Evolutionary conservation across 2,329 filamentous ascomycete species (phyloP), one percentile per base, ranked within the genome.

Genomic region (Beauveria sp.): DNA sequence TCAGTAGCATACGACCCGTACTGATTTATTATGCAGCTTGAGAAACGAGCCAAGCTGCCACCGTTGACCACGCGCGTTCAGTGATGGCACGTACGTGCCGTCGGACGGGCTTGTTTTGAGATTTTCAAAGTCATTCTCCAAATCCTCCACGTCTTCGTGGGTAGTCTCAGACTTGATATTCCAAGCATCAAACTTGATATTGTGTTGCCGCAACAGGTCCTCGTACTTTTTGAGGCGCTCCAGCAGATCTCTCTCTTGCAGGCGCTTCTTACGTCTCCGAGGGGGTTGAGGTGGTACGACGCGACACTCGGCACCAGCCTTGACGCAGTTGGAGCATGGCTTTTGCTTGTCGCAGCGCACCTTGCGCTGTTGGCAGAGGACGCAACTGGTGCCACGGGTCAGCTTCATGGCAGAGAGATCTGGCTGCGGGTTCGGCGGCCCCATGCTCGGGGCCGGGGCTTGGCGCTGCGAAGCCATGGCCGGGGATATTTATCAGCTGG

Each of bases 281-380:
- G 85, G 77, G 70, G 86, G 77, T 69, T 84, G 73, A 66, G 84
- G 75, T 68, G 84, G 75, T 65, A 82, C 73, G 8, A 86, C 82
- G 43, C 80, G 78, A 70, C 86, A 91, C 66, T 89, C 82, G 38
- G 81, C 81, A 24, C 79, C 75, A 58, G 83, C 80, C 72, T 83
- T 87, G 70, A 85, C 76, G 69, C 88, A 91, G 72, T 88, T 87
- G 67, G 81, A 78, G 69, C 89, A 91, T 18, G 88, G 88, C 72
- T 86, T 86, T 66, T 81, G 84, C 73, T 87, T 88, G 72, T 91
- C 86, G 72, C 89, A 91, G 63, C 86, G 86, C 47, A 91, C 82
- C 71, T 91, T 91, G 63, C 88, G 84, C 70, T 89, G 87, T 70
- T 92, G 88, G 69, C 90, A 93, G 22, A 86, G 79, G 16, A 90